phyloP scores from a whole-genome alignment of 2,329 filamentous ascomycete species.

The Diplocarpon rosae region DNA sequence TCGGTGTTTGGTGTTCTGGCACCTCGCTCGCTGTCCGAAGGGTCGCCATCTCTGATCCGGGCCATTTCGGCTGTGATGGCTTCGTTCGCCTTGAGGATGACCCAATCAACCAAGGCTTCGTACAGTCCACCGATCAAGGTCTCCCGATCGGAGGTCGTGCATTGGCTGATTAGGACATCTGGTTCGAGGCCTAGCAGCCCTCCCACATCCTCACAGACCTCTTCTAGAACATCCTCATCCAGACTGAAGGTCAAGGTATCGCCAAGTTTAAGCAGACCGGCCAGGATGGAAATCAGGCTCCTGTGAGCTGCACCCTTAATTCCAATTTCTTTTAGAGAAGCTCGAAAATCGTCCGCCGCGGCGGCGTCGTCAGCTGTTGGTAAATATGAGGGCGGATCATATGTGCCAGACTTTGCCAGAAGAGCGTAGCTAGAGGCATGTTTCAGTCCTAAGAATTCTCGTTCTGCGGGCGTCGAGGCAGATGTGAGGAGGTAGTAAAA shows the following conservation, averaged over 20 bases:
- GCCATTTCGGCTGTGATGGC: constrained; percentile 69
- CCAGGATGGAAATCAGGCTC: constrained; percentile 74
- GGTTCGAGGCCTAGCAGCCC: constrained; percentile 79
- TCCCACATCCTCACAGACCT: constrained; percentile 82
- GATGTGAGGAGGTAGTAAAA: constrained; percentile 95
- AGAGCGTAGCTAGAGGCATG: constrained; percentile 66
- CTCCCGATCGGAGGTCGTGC: constrained; percentile 73
- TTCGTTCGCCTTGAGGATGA: constrained; percentile 78
- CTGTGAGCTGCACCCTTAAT: constrained; percentile 80
- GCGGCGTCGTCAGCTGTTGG: constrained; percentile 88
- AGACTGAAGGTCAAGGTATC: constrained; percentile 78
- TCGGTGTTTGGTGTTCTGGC: constrained; percentile 53
- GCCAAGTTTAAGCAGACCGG: constrained; percentile 81
- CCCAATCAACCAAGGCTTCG: constrained; percentile 90
- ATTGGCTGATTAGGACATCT: constrained; percentile 66
- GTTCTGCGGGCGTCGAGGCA: constrained; percentile 78
- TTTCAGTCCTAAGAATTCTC: constrained; percentile 77
- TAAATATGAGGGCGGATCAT: constrained; percentile 74
- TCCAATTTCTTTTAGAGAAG: constrained; percentile 79
- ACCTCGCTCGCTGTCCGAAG: constrained; percentile 53
- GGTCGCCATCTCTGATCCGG: constrained; percentile 52
- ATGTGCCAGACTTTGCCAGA: constrained; percentile 74
- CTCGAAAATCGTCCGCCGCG: constrained; percentile 83
- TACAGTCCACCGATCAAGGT: constrained; percentile 80
- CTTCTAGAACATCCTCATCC: constrained; percentile 74